Conservation (phyloP, 441 rosid genomes). For the Populus hybrid region DNA sequence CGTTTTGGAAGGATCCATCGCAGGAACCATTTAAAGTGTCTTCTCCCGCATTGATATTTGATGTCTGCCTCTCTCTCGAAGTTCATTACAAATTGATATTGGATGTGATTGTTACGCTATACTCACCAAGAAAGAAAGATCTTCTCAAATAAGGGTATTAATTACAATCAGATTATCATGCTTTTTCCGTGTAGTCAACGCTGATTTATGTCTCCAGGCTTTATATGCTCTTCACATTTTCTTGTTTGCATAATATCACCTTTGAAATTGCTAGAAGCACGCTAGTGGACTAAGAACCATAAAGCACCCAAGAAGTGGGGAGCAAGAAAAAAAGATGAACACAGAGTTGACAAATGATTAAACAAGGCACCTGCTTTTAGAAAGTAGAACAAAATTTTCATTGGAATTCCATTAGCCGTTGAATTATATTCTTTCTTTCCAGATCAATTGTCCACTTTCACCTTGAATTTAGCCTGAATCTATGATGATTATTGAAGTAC, state of each 20-base stretch:
- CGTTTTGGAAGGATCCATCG: background rate
- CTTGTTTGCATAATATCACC: background rate
- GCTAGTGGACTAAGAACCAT: background rate
- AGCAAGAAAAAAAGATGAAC: background rate
- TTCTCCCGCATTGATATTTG: background rate
- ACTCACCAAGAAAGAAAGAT: background rate
- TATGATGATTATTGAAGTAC: too few relatives aligned
- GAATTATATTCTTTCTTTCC: background rate
- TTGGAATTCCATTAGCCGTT: background rate
- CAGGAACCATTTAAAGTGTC: background rate
- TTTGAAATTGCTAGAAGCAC: background rate
- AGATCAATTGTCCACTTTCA: background rate
- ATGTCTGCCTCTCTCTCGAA: background rate
- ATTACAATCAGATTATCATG: background rate
- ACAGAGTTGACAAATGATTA: background rate
- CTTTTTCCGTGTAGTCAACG: background rate
- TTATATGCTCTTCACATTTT: background rate
- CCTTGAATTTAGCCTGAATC: background rate
- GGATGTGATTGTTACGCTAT: background rate
- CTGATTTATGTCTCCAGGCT: background rate
- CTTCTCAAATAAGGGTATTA: background rate
- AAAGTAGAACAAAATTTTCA: background rate
- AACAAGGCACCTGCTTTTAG: background rate
- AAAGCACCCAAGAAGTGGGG: background rate
- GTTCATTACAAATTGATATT: background rate